Conservation (phyloP, 2,329 filamentous ascomycete genomes). For the Grosmannia clavigera region DNA sequence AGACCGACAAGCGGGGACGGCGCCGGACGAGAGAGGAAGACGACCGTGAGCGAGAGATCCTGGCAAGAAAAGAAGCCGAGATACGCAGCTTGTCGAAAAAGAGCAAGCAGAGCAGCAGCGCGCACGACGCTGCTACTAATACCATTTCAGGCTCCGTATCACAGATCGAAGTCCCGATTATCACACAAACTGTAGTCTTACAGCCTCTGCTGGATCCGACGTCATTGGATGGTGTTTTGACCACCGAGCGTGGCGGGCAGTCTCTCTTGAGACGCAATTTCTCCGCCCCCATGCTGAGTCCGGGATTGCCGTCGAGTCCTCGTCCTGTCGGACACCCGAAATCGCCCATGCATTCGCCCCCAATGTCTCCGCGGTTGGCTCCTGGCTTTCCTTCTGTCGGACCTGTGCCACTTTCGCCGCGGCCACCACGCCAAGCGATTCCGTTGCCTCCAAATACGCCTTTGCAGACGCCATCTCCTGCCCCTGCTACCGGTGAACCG, state of each 20-base stretch:
- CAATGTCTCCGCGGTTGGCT: conserved; percentile 52
- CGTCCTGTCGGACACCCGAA: conserved; percentile 39
- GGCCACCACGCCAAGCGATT: conserved; percentile 60
- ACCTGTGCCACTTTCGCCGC: conserved; percentile 44
- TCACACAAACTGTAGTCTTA: conserved; percentile 18
- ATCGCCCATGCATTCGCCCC: conserved; percentile 46
- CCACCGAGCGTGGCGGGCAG: conserved; percentile 17
- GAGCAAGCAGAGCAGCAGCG: conserved; percentile 44
- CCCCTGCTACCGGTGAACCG: conserved; percentile 15
- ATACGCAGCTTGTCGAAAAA: conserved; percentile 63
- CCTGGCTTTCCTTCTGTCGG: conserved; percentile 10
- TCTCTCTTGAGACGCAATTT: conserved; percentile 10
- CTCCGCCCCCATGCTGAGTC: conserved; percentile 38
- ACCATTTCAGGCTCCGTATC: neutral
- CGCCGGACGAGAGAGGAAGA: conserved; percentile 81
- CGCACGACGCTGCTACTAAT: conserved; percentile 24
- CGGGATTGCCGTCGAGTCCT: conserved; percentile 48
- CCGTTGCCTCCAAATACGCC: conserved; percentile 60
- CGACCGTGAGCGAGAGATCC: conserved; percentile 60
- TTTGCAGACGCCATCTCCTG: conserved; percentile 44
- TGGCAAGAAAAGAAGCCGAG: conserved; percentile 56
- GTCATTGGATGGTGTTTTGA: conserved; percentile 42
- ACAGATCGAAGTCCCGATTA: conserved; percentile 22
- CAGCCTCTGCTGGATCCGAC: conserved; percentile 18
- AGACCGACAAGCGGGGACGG: conserved; percentile 53